Evolutionary conservation across 169 alveolate species (phyloP).

Genomic region (Cardiosporidium cionae): DNA sequence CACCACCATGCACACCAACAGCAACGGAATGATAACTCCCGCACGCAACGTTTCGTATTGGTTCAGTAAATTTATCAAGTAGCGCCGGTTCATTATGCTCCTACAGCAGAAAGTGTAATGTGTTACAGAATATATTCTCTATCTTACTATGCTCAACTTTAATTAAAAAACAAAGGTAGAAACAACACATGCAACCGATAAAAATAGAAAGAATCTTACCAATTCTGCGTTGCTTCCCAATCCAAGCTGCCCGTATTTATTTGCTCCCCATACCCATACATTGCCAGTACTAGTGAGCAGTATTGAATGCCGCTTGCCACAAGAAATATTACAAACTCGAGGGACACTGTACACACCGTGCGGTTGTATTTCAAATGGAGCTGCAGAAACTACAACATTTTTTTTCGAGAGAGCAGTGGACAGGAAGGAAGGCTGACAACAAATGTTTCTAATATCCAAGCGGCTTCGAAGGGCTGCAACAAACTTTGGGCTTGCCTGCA

Average conservation of each 20-base stretch:
- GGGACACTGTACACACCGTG: background rate
- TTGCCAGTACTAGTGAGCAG: slow-evolving; percentile 22
- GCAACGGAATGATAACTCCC: slow-evolving; percentile 65
- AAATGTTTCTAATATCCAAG: too few relatives aligned
- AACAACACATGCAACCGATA: too few relatives aligned
- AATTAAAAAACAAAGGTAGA: too few relatives aligned
- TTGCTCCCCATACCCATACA: slow-evolving; percentile 49
- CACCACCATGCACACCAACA: slow-evolving; percentile 49
- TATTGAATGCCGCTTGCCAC: slow-evolving; percentile 26
- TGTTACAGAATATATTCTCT: too few relatives aligned
- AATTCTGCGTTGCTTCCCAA: slow-evolving; percentile 34
- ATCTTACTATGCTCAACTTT: too few relatives aligned
- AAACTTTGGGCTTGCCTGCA: slow-evolving; percentile 8
- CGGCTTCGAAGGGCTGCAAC: slow-evolving; percentile 11
- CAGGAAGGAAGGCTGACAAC: too few relatives aligned
- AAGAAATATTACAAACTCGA: background rate
- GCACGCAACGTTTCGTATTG: slow-evolving; percentile 46
- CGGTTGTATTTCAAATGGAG: background rate
- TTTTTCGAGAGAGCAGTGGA: too few relatives aligned
- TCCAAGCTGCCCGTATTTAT: slow-evolving; percentile 54
- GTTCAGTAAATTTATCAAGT: slow-evolving; percentile 9
- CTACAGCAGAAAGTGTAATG: too few relatives aligned
- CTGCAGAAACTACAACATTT: slow-evolving; percentile 2
- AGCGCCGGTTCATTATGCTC: slow-evolving; percentile 22
- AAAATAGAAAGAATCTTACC: too few relatives aligned